Evolutionary conservation across 352 stramenopile species (phyloP), one percentile per base, ranked within the genome.

Genomic region (Elongisporangium undulatum): DNA sequence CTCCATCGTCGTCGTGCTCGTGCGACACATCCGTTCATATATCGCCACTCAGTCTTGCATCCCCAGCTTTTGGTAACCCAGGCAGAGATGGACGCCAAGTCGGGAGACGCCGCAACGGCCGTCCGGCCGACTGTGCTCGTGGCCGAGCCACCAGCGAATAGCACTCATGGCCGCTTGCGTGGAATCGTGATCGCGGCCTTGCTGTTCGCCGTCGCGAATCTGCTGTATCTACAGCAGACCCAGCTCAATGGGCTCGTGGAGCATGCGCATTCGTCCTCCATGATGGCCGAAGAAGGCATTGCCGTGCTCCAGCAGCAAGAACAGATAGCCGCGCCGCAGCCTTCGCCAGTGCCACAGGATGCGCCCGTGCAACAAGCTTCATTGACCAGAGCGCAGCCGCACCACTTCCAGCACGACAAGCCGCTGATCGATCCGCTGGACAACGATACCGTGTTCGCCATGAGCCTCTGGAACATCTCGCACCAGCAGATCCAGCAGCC

Each of bases 401-500:
- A 41, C 8, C 29, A 41, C 29, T 41, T 41, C 5, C 29, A 41
- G 29, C 29, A 41, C 29, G 9, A 41, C 5, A 41, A 41, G 29
- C 29, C 29, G 29, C 29, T 41, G 5, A 15, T 41, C 29, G 29
- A 41, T 13, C 29, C 29, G 29, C 29, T 41, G 29, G 29, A 41
- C 29, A 41, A 41, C 29, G 29, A 41, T 4, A 41, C 5, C 1
- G 29, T 63, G 16, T 74, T 77, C 61, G 56, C 53, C 22, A 45
- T 49, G 26, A 56, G 63, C 53, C 54, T 77, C 23, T 77, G 60
- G 58, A 63, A 19, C 58, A 58, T 66, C 59, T 67, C 69, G 26
- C 66, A 72, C 45, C 49, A 39, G 15, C 52, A 58, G 2, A 39
- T 67, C 49, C 26, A 55, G 10, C 56, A 34, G 50, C 51, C 58